Conservation (phyloP, 2,329 filamentous ascomycete genomes). For the Fusarium brevicatenulatum region DNA sequence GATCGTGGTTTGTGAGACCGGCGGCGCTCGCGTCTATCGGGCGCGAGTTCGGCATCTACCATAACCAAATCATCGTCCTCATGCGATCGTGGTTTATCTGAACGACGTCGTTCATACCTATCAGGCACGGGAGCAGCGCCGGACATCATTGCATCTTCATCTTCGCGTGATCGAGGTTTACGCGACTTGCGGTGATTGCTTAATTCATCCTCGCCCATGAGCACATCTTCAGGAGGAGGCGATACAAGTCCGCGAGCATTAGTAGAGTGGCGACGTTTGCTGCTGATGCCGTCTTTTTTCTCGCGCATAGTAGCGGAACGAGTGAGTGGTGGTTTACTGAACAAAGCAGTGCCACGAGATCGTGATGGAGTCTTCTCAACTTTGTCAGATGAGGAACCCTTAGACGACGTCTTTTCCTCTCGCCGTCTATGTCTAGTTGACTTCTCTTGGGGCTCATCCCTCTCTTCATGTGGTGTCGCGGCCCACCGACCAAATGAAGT, state of each 20-base stretch:
- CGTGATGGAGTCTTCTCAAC: constrained; percentile 64
- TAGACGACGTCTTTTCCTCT: constrained; percentile 71
- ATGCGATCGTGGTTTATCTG: constrained; percentile 52
- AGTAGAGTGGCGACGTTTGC: constrained; percentile 72
- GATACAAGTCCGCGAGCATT: constrained; percentile 74
- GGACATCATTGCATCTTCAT: constrained; percentile 61
- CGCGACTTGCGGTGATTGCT: constrained; percentile 55
- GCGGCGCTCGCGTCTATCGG: constrained; percentile 49
- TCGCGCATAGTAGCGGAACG: constrained; percentile 76
- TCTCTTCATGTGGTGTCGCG: constrained; percentile 57
- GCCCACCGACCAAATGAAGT: constrained; percentile 82
- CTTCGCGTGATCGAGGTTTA: constrained; percentile 48
- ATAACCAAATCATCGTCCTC: constrained; percentile 60
- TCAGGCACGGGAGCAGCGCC: constrained; percentile 50
- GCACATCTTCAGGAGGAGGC: constrained; percentile 75
- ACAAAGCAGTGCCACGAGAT: constrained; percentile 69
- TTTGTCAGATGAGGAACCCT: constrained; percentile 79
- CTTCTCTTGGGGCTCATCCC: constrained; percentile 68
- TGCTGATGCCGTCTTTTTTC: constrained; percentile 65
- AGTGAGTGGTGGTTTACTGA: constrained; percentile 74
- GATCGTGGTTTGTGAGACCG: constrained; percentile 56
- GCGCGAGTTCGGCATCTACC: constrained; percentile 53
- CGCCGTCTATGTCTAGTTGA: constrained; percentile 66
- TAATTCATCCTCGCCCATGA: constrained; percentile 67
- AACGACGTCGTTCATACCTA: constrained; percentile 51